phyloP scores from a whole-genome alignment of 169 alveolate genomes.

The Eimeria necatrix region DNA sequence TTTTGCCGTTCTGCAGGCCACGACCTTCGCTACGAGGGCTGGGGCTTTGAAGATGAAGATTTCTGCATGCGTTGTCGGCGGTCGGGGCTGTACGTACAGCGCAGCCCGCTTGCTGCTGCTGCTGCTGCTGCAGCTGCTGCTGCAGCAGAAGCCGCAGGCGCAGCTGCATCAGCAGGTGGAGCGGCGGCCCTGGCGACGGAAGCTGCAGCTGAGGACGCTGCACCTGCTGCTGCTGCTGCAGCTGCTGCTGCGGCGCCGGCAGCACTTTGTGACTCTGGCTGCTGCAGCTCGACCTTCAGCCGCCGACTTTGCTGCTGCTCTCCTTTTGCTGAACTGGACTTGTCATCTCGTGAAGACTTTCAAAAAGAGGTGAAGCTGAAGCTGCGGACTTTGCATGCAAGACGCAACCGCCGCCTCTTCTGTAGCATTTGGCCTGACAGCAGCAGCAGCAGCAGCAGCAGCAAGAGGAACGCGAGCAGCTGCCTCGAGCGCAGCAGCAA shows the following conservation, averaged over 20 bases:
- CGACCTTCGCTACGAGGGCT: constrained; percentile 12
- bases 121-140: too few species aligned
- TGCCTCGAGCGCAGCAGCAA: too few species aligned
- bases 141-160: too few species aligned
- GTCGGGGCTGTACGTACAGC: neutral
- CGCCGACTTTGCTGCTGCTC: neutral
- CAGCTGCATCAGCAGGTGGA: too few species aligned
- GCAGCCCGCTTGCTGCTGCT: neutral
- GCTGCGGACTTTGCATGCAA: neutral
- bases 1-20: constrained; percentile 17
- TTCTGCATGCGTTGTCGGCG: neutral
- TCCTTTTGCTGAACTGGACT: neutral
- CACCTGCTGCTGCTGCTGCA: neutral
- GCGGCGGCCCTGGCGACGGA: too few species aligned
- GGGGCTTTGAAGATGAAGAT: constrained; percentile 30
- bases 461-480: too few species aligned
- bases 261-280: neutral
- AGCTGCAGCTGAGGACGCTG: too few species aligned
- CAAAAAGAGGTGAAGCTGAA: neutral
- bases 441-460: too few species aligned
- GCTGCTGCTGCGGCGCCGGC: neutral
- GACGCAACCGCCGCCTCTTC: neutral
- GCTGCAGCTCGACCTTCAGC: neutral
- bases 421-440: neutral
- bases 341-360: neutral